phyloP scores from a whole-genome alignment of 768 basidiomycete species.

The Lepiota brunneoincarnata region DNA sequence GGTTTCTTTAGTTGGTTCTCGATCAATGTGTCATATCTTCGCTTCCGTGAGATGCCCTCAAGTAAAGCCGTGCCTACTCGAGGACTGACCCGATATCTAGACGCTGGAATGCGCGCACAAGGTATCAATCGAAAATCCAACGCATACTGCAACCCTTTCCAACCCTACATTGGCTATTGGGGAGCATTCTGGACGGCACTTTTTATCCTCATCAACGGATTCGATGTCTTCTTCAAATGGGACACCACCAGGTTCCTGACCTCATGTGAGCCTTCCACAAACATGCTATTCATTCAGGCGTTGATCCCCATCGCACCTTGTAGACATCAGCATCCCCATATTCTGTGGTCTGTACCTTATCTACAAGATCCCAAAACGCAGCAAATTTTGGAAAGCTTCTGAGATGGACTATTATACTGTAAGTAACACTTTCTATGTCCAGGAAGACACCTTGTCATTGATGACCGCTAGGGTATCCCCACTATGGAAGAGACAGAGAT shows the following conservation, averaged over 20 bases:
- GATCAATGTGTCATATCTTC: slow-evolving; percentile 71
- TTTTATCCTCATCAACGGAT: slow-evolving; percentile 54
- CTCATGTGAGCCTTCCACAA: slow-evolving; percentile 29
- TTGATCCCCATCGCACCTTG: not conserved
- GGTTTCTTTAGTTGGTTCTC: slow-evolving; percentile 69
- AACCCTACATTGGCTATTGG: slow-evolving; percentile 71
- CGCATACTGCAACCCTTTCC: slow-evolving; percentile 57
- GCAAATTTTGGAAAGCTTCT: slow-evolving; percentile 48
- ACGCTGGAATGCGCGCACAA: slow-evolving; percentile 61
- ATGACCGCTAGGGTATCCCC: slow-evolving; percentile 53
- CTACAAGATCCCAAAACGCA: slow-evolving; percentile 39
- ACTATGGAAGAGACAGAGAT: slow-evolving; percentile 65
- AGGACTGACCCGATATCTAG: slow-evolving; percentile 25
- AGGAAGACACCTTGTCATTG: not conserved
- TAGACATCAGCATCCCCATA: slow-evolving; percentile 48
- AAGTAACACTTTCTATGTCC: slow-evolving; percentile 18
- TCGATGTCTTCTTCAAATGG: slow-evolving; percentile 64
- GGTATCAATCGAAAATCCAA: slow-evolving; percentile 62
- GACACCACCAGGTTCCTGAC: slow-evolving; percentile 48
- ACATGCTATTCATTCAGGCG: not conserved
- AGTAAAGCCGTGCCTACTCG: not conserved
- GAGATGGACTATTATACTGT: slow-evolving; percentile 77
- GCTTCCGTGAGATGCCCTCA: slow-evolving; percentile 50
- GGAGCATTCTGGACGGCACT: slow-evolving; percentile 62
- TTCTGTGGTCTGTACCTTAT: slow-evolving; percentile 42